Base-by-base conservation (phyloP, 495 filamentous ascomycete species). In the Saxophila tyrrhenica region DNA sequence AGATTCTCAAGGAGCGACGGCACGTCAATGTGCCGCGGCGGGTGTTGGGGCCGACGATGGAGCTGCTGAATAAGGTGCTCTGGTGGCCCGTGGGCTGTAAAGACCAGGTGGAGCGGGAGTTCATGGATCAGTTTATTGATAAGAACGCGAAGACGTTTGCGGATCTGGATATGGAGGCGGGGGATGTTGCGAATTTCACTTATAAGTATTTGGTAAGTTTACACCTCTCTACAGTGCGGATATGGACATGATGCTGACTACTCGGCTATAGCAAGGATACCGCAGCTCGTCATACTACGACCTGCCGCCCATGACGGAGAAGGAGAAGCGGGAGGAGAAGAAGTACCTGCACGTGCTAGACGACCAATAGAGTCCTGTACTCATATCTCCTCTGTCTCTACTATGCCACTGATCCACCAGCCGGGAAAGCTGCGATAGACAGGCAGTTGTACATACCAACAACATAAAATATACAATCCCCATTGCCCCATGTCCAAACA, bases 271-370 rank as follows among this genome's bases (percentile, higher is more conserved):
- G 87, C 81, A 89, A 81, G 81, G 79, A 66, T 94, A 87, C 74
- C 83, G 90, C 64, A 87, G 83, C 65, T 74, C 82, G 16, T 73
- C 80, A 51, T 89, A 81, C 77, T 96, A 90, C 72, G 90, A 97
- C 66, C 75, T 96, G 59, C 94, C 92, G 19, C 91, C 94, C 32
- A 81, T 87, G 63, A 95, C 91, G 17, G 89, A 95, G 78, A 84
- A 83, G 65, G 92, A 99, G 78, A 89, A 81, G 75, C 78, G 77
- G 63, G 91, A 96, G 69, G 91, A 99, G 71, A 91, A 79, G 79
- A 90, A 95, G 77, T 99, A 91, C 69, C 66, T 97, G 67, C 94
- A 97, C 65, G 87, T 97, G 63, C 75, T 91, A 61, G 87, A 95
- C 64, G 84, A 92, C 68, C 81, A 92, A 73, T 90, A 82, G 69